Base-by-base conservation (phyloP, 2,329 filamentous ascomycete genomes). In the Aureobasidium subglaciale region DNA sequence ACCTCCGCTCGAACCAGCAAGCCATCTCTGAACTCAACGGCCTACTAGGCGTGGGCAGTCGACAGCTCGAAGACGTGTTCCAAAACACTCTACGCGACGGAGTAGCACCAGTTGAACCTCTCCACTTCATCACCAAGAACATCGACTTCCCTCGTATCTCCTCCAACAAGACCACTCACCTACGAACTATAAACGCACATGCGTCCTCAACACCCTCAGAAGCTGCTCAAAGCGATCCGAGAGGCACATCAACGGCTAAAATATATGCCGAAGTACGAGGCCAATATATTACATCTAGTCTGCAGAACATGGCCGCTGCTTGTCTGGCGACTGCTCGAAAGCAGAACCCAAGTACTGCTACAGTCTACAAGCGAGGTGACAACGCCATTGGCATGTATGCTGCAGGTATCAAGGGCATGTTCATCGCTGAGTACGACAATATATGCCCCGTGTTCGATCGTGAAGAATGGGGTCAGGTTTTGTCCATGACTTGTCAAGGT, bases 311-410 rank as follows among this genome's bases (percentile, higher is more conserved):
- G 42, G 88, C 93, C 2, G 84, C 88, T 37, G 92, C 92, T 15
- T 95, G 90, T 29, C 67, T 77, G 76, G 95, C 68, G 86, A 90
- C 75, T 86, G 90, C 46, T 79, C 87, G 71, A 20, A 91, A 89
- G 70, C 87, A 89, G 69, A 90, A 88, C 72, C 84, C 84, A 54
- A 75, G 77, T 13, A 79, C 86, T 1, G 89, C 92, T 67, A 88
- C 88, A 2, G 82, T 95, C 9, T 99, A 99, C 70, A 84, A 85
- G 58, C 81, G 88, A 58, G 92, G 91, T 13, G 93, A 88, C 20
- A 97, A 93, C 69, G 92, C 90, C 4, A 95, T 99, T 58, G 85
- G 87, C 2, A 90, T 87, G 32, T 99, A 99, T 68, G 87, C 90
- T 0, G 85, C 86, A 64, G 88, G 87, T 0, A 83, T 99, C 72